Evolutionary conservation across 371 early-diverging fungal species (phyloP).

Genomic region (Mucor velutinosus): DNA sequence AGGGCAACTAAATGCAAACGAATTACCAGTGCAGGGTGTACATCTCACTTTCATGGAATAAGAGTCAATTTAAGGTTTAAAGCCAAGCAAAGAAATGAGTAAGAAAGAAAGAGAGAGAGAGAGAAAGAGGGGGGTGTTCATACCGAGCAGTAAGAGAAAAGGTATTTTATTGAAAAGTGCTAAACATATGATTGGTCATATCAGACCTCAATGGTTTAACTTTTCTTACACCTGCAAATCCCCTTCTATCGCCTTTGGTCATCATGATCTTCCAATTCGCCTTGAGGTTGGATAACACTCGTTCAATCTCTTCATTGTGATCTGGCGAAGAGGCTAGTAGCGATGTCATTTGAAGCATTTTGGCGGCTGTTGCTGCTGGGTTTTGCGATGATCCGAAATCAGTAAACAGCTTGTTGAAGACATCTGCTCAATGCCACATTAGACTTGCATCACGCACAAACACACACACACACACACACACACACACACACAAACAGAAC

Average conservation of each 20-base stretch:
- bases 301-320: conserved; percentile 59
- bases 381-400: conserved; percentile 73
- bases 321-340: conserved; percentile 62
- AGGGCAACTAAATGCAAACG: not conserved
- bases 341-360: conserved; percentile 80
- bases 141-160: not conserved
- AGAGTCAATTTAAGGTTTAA: not conserved
- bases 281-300: conserved; percentile 56
- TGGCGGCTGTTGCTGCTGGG: conserved; percentile 70
- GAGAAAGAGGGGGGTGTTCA: too few species aligned
- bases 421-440: conserved; percentile 42
- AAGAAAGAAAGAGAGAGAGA: not conserved
- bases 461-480: too few species aligned
- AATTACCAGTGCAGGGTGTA: conserved; percentile 2
- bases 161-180: conserved; percentile 8
- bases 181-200: conserved; percentile 13
- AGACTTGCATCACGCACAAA: too few species aligned
- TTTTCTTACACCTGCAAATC: conserved; percentile 60
- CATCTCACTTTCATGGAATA: not conserved
- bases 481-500: not conserved
- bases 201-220: not conserved
- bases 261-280: conserved; percentile 69
- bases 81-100: not conserved
- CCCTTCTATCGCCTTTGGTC: conserved; percentile 61
- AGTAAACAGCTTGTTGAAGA: conserved; percentile 67